These are phyloP conservation scores for Trichoderma gracile DNA, from an alignment of 2,329 filamentous ascomycete genomes.

Conservation along the genomic window DNA sequence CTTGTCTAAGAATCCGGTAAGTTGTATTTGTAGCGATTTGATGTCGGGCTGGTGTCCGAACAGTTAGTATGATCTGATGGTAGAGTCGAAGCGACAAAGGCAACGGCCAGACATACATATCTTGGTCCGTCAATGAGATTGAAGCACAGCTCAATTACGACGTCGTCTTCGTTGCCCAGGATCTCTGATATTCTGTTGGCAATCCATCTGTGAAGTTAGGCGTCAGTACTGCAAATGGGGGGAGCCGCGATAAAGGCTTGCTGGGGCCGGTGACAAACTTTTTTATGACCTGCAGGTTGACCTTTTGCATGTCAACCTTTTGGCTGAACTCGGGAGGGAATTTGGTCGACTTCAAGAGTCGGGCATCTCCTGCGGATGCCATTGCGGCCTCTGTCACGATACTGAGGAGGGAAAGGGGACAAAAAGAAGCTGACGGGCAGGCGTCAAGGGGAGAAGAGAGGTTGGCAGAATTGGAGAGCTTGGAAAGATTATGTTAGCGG, in stretches of 20 bases:
- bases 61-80: slow-evolving; percentile 4
- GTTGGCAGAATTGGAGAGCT: slow-evolving; percentile 24
- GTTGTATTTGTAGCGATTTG: slow-evolving; percentile 89
- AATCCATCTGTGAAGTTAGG: slow-evolving; percentile 72
- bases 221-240: slow-evolving; percentile 25
- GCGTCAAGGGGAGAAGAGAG: slow-evolving; percentile 25
- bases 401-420: not conserved
- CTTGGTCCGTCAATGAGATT: slow-evolving; percentile 71
- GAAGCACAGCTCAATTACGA: slow-evolving; percentile 83
- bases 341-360: slow-evolving; percentile 86
- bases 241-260: not conserved
- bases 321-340: slow-evolving; percentile 91
- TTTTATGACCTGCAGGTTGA: slow-evolving; percentile 97
- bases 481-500: slow-evolving; percentile 24
- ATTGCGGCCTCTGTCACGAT: slow-evolving; percentile 48
- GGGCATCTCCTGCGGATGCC: slow-evolving; percentile 84
- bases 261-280: slow-evolving; percentile 59
- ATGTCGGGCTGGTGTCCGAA: slow-evolving; percentile 74
- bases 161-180: slow-evolving; percentile 89
- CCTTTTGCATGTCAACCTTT: slow-evolving; percentile 96
- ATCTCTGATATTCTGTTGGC: slow-evolving; percentile 83
- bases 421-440: slow-evolving; percentile 1
- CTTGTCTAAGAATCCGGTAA: slow-evolving; percentile 93
- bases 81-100: not conserved
- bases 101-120: slow-evolving; percentile 53